Conservation (phyloP, 306 rosid genomes). For the Rosa chinensis region DNA sequence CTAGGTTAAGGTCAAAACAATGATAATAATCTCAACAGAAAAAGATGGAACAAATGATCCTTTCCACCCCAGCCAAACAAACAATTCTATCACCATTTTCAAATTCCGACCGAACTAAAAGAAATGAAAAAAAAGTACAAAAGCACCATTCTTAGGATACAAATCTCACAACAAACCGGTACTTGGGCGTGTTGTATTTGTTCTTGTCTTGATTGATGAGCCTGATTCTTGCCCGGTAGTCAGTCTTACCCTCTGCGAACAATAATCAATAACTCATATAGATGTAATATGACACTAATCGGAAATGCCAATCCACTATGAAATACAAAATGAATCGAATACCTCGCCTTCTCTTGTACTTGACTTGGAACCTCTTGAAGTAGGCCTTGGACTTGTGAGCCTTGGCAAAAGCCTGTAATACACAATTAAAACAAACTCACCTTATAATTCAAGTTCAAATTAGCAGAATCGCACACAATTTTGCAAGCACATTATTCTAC, state of each 20-base stretch:
- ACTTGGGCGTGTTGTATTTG: conserved; percentile 87
- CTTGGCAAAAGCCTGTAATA: conserved; percentile 52
- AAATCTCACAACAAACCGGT: conserved; percentile 72
- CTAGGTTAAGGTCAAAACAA: conserved; percentile 25
- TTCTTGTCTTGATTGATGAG: conserved; percentile 92
- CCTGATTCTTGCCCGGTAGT: conserved; percentile 83
- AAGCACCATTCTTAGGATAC: conserved; percentile 50
- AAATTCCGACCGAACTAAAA: not conserved
- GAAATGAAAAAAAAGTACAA: not conserved
- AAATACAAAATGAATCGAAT: not conserved
- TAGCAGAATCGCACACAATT: not conserved
- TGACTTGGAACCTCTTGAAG: conserved; percentile 78
- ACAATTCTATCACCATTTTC: not conserved
- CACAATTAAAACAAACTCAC: not conserved
- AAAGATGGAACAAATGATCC: too few species aligned
- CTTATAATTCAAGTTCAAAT: not conserved
- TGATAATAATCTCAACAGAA: too few species aligned
- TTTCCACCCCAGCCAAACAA: too few species aligned
- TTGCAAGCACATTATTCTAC: not conserved
- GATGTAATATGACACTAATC: not conserved
- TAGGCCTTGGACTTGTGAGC: conserved; percentile 71
- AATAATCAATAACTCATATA: not conserved
- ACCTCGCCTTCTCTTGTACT: conserved; percentile 92
- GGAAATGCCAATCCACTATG: not conserved
- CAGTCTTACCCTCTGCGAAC: conserved; percentile 81